Conservation (phyloP, 108 stramenopile genomes). For the Aureococcus anophagefferens region DNA sequence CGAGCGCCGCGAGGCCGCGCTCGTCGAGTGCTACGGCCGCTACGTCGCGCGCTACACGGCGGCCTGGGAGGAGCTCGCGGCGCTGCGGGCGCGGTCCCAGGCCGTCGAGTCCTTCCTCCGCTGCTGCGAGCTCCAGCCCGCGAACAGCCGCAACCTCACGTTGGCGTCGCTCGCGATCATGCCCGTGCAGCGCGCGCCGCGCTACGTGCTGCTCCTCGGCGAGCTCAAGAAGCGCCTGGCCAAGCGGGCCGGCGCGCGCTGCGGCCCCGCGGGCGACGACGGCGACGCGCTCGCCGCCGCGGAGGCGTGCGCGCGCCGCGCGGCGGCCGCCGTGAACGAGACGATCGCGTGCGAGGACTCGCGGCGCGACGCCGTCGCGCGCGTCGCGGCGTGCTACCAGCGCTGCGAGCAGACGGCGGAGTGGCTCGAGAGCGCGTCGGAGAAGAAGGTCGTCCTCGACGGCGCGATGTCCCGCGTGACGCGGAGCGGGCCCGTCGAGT, state of each 20-base stretch:
- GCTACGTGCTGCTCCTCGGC: background rate
- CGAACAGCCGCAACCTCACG: background rate
- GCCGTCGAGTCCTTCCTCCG: background rate
- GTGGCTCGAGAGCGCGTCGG: background rate
- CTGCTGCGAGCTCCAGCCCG: background rate
- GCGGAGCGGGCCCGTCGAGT: background rate
- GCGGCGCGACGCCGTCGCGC: background rate
- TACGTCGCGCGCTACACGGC: no score
- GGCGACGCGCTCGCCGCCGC: background rate
- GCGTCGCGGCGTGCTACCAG: background rate
- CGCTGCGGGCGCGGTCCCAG: background rate
- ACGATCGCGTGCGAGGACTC: background rate
- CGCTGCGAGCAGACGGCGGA: background rate
- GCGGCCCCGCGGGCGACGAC: background rate
- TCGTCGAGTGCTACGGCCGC: no score
- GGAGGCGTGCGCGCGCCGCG: background rate
- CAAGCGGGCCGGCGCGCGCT: background rate
- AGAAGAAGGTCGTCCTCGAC: background rate
- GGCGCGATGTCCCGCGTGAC: background rate
- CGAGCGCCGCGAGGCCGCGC: no score
- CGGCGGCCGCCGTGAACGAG: background rate
- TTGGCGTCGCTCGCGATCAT: background rate
- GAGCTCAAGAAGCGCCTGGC: background rate
- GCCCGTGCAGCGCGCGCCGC: background rate
- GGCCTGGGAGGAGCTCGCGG: no score